phyloP scores from a whole-genome alignment of 1,284 basidiomycete genomes.

The Sanghuangporus sanghuang region DNA sequence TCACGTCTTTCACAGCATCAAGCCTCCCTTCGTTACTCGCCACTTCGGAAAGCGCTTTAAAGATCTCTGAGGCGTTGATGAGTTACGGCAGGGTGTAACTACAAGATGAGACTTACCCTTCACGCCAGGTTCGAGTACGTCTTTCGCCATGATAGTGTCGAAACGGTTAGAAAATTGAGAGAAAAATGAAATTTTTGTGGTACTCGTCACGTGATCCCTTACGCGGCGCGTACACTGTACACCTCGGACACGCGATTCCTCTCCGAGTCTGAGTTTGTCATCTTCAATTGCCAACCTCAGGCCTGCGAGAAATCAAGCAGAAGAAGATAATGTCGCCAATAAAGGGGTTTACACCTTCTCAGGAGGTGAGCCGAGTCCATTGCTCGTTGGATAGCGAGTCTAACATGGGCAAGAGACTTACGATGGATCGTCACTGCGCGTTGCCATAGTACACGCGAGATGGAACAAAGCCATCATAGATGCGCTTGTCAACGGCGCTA shows the following conservation, averaged over 20 bases:
- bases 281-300: background rate
- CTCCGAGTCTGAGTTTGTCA: background rate
- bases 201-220: background rate
- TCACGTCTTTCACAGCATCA: conserved; percentile 44
- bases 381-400: background rate
- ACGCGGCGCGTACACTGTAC: background rate
- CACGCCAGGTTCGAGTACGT: background rate
- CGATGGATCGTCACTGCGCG: conserved; percentile 76
- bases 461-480: conserved; percentile 91
- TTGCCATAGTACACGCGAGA: conserved; percentile 89
- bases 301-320: background rate
- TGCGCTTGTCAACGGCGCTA: conserved; percentile 73
- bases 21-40: conserved; percentile 47
- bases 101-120: background rate
- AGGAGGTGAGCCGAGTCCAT: background rate
- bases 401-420: conserved; percentile 31
- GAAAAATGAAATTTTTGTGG: background rate
- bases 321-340: conserved; percentile 2
- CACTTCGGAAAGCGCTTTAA: background rate
- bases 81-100: background rate
- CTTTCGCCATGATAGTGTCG: background rate
- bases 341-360: conserved; percentile 4
- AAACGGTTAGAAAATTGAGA: background rate
- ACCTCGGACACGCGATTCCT: background rate
- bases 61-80: background rate